These are phyloP conservation scores for Solioccasus polychromus DNA, from an alignment of 768 basidiomycete genomes.

Conservation along the genomic window DNA sequence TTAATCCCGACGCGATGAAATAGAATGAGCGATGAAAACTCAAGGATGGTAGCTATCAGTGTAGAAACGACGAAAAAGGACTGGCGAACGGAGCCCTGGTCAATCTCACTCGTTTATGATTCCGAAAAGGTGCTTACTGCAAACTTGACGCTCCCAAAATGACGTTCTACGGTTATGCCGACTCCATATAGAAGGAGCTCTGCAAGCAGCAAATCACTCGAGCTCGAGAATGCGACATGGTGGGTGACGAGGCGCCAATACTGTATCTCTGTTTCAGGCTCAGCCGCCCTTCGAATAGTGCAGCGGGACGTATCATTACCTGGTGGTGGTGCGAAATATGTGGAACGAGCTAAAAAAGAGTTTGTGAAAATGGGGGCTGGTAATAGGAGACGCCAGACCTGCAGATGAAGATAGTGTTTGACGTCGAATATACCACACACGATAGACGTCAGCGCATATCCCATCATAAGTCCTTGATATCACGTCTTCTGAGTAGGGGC, in stretches of 20 bases:
- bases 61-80: slow-evolving; percentile 74
- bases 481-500: neutral
- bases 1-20: slow-evolving; percentile 70
- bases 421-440: slow-evolving; percentile 76
- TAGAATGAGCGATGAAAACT: slow-evolving; percentile 62
- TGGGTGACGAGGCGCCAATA: slow-evolving; percentile 82
- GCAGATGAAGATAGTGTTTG: slow-evolving; percentile 87
- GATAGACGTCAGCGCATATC: slow-evolving; percentile 68
- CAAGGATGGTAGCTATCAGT: slow-evolving; percentile 62
- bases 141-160: slow-evolving; percentile 85
- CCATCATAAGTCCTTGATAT: slow-evolving; percentile 70
- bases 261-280: slow-evolving; percentile 46
- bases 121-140: slow-evolving; percentile 51
- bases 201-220: slow-evolving; percentile 79
- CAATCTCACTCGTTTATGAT: neutral
- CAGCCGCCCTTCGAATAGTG: slow-evolving; percentile 16
- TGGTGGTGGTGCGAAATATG: slow-evolving; percentile 90
- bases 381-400: slow-evolving; percentile 41
- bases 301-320: slow-evolving; percentile 39
- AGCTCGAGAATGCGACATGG: slow-evolving; percentile 77
- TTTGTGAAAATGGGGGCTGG: slow-evolving; percentile 3
- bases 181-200: slow-evolving; percentile 72
- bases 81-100: slow-evolving; percentile 37
- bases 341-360: slow-evolving; percentile 62
- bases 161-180: slow-evolving; percentile 72